Evolutionary conservation across 305 asterid genomes (phyloP), one percentile per base, ranked within the genome.

Genomic region (Fraxinus baroniana): DNA sequence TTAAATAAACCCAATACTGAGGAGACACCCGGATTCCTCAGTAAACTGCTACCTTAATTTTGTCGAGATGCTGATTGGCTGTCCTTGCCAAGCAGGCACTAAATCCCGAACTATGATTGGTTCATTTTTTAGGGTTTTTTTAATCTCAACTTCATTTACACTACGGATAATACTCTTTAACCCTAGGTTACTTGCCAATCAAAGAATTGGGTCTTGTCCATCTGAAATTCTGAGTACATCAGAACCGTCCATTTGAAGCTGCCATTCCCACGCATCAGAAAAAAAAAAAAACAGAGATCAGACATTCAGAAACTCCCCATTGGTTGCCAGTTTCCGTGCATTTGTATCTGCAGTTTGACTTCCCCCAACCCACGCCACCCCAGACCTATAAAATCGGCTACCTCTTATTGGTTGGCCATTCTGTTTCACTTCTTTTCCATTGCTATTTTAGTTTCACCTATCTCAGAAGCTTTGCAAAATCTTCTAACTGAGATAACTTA

Each of bases 51-150:
- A 89, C 97, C 98, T 92, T 94, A 94, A 90, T 89, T 89, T 91
- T 91, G 75, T 88, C 98, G 97, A 94, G 88, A 32, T 85, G 83
- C 84, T 92, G 93, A 90, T 88, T 92, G 94, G 95, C 90, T 90
- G 92, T 87, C 77, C 77, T 82, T 85, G 89, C 90, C 89, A 62
- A 83, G 87, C 88, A 90, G 92, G 87, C 57, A 83, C 87, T 78
- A 74, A 83, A 85, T 83, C 96, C 83, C 78, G 86, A 77, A 52
- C 85, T 81, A 81, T 85, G 86, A 92, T 92, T 89, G 92, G 89
- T 81, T 85, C 90, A 83, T 60, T 9, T 39, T 79, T 88, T 83
- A 83, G 77, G 87, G 76, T 57, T 76, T 77, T 18, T 64, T 64
- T 64, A 20, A 3, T 9, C n/a, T 66, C 9, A 66, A 66, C 36